phyloP scores from a whole-genome alignment of 352 stramenopile species.

The Phytophthora ohioensis region DNA sequence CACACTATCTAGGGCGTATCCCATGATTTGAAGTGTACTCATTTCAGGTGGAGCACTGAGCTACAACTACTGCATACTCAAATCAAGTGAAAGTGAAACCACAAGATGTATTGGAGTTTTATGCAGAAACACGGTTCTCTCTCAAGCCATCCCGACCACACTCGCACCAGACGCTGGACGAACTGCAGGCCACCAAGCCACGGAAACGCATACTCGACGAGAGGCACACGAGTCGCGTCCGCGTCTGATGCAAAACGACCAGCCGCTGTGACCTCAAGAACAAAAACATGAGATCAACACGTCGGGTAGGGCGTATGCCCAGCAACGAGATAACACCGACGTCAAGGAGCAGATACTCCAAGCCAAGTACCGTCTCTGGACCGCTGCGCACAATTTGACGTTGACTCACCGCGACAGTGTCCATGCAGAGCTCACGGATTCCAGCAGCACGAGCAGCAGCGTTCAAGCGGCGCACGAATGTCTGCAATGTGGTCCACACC shows the following conservation, averaged over 20 bases:
- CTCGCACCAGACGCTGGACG: background rate
- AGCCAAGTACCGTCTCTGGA: background rate
- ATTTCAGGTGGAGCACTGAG: too few relatives aligned
- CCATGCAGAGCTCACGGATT: background rate
- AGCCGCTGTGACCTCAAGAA: background rate
- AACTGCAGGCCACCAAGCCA: conserved; percentile 1
- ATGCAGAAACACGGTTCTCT: background rate
- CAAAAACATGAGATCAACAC: background rate
- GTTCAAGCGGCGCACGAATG: background rate
- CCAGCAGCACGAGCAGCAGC: background rate
- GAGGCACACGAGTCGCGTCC: background rate
- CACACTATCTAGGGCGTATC: too few relatives aligned
- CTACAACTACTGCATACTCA: too few relatives aligned
- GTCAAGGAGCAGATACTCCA: background rate
- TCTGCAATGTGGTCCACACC: background rate
- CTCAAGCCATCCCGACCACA: background rate
- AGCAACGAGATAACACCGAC: background rate
- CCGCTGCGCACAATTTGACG: background rate
- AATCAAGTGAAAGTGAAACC: too few relatives aligned
- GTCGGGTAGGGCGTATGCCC: background rate
- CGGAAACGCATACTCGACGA: background rate
- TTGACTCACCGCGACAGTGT: background rate
- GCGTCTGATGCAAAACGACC: background rate
- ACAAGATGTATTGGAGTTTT: conserved; percentile 1
- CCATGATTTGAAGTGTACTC: too few relatives aligned